A percentile compares a stretch with the other conserved stretches of the same genome.
Evolutionary conservation across 148 eudicot genomes (phyloP).

Genomic region (Arbutus unedo): DNA sequence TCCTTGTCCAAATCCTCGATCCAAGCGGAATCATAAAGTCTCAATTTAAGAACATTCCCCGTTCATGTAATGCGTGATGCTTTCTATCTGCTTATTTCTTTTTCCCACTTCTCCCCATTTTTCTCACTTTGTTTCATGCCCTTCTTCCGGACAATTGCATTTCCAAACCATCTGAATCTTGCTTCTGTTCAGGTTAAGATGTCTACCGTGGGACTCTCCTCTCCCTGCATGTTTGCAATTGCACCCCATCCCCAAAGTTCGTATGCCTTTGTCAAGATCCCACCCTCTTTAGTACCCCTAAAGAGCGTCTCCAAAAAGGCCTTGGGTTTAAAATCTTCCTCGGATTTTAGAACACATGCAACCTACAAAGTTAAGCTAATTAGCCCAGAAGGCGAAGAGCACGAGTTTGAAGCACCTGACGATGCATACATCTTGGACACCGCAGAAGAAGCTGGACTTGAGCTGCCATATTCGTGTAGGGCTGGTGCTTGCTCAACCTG

Average conservation of each 20-base stretch:
- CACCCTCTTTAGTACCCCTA: constrained; percentile 34
- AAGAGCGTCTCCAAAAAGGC: constrained; percentile 35
- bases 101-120: not conserved
- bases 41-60: not conserved
- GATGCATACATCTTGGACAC: constrained; percentile 71
- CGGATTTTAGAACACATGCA: constrained; percentile 33
- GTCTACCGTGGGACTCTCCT: constrained; percentile 48
- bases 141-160: not conserved
- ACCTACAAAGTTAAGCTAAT: constrained; percentile 64
- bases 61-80: not conserved
- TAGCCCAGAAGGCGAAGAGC: constrained; percentile 55
- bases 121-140: not conserved
- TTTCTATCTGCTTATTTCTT: not conserved
- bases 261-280: constrained; percentile 29
- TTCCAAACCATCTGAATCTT: constrained; percentile 10
- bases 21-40: not conserved
- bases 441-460: constrained; percentile 71
- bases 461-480: constrained; percentile 84
- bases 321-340: constrained; percentile 41
- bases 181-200: constrained; percentile 34
- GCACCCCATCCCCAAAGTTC: constrained; percentile 22
- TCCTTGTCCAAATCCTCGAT: not conserved
- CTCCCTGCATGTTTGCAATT: constrained; percentile 29
- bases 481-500: constrained; percentile 94
- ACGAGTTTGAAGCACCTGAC: constrained; percentile 74